Conservation (phyloP, 169 alveolate genomes). For the Plasmodium falciparum region DNA sequence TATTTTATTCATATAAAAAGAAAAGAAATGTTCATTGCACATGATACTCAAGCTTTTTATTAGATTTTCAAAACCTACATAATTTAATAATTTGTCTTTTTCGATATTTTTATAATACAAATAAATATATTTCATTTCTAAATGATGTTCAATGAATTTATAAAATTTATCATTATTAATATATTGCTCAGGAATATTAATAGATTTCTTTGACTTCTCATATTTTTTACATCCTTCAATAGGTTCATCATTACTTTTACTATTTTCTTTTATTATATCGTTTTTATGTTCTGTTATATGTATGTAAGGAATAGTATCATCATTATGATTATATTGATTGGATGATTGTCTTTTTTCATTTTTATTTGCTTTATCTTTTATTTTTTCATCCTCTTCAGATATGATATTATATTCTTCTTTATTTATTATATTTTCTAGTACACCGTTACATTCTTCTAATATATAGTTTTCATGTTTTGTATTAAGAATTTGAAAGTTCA, state of each 20-base stretch:
- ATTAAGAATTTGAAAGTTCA: constrained; percentile 9
- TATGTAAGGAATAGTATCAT: no score
- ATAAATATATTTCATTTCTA: constrained; percentile 9
- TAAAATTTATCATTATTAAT: neutral
- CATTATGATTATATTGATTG: no score
- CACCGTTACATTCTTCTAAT: neutral
- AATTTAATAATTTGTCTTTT: neutral
- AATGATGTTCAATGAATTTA: neutral
- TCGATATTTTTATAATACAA: constrained; percentile 3
- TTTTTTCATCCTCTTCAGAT: neutral
- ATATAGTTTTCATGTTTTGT: neutral
- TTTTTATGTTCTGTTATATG: no score
- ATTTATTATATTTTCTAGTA: no score
- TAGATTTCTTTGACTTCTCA: no score
- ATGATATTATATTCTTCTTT: neutral
- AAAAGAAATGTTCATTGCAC: constrained; percentile 18
- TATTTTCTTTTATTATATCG: no score
- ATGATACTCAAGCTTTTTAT: constrained; percentile 55
- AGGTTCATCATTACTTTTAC: no score
- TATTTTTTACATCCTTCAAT: no score
- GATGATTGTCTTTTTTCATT: neutral
- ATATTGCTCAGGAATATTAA: no score
- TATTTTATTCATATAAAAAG: constrained; percentile 60
- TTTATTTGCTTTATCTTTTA: neutral
- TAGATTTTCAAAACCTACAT: constrained; percentile 16